phyloP scores from a whole-genome alignment of 148 eudicot genomes.

The Beta vulgaris region DNA sequence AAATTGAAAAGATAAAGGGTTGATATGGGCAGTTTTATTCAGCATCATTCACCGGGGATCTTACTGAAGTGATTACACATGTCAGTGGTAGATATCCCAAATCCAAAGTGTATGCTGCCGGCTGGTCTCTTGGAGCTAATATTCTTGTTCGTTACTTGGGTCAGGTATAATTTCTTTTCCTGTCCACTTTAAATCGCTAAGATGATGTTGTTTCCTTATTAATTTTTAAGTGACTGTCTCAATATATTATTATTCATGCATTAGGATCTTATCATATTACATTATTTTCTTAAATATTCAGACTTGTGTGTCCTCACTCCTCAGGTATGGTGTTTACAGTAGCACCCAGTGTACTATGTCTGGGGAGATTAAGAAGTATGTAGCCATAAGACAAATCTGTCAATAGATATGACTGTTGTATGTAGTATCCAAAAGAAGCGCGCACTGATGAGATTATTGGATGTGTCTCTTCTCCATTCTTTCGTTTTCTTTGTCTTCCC shows the following conservation, averaged over 20 bases:
- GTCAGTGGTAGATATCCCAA: conserved; percentile 62
- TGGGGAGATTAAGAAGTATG: not conserved
- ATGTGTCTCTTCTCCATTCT: not conserved
- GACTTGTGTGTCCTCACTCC: not conserved
- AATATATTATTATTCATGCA: not conserved
- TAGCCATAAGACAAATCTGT: not conserved
- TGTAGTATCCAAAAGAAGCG: not conserved
- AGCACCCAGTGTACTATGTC: not conserved
- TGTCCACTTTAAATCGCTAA: not conserved
- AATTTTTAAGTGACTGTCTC: not conserved
- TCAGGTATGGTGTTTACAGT: not conserved
- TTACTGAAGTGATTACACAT: conserved; percentile 71
- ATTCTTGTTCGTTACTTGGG: conserved; percentile 89
- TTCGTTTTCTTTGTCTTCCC: not conserved
- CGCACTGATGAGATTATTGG: not conserved
- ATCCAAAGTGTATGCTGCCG: conserved; percentile 72
- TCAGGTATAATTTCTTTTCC: conserved; percentile 42
- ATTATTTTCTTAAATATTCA: not conserved
- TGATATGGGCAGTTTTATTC: conserved; percentile 78
- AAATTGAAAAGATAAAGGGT: not conserved
- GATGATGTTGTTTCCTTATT: not conserved
- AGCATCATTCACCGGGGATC: conserved; percentile 81
- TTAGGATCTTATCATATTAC: not conserved
- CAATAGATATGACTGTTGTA: not conserved
- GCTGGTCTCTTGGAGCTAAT: conserved; percentile 95